Base-by-base conservation (phyloP, 768 basidiomycete genomes). In the Xerocomellus chrysenteron region DNA sequence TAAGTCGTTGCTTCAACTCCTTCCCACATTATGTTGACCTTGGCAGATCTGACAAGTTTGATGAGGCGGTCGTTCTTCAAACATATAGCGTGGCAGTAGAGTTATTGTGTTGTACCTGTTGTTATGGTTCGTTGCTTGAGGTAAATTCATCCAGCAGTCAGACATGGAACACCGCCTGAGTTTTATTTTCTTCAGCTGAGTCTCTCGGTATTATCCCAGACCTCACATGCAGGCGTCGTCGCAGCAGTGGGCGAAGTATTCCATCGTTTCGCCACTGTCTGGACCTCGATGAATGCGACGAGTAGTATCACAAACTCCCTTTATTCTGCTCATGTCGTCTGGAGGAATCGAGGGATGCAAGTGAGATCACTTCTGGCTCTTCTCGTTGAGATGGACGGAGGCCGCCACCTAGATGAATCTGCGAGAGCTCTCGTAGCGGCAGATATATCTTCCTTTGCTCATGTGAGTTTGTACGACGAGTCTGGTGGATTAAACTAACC, bases 221-320 rank as follows among this genome's bases (percentile, higher is more conserved):
- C 82, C 3, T 74, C 74, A 5, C 77, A 81, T 35, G 69, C 74
- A 0, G 82, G 86, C 21, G 72, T 84, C 8, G 75, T 91, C 28
- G 76, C 77, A 4, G 80, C 82, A 0, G 80, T 89, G 1, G 78
- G 91, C n/a, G 84, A 88, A 59, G 84, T 84, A 5, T 76, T 93
- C n/a, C 80, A 83, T 56, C 83, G 87, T 8, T 86, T 87, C 62
- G 79, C 82, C 12, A 80, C 82, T 21, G 84, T 92, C 47, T 93
- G 90, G 90, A 81, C 82, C 13, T 89, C 87, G 57, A 89, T 92
- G 85, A 79, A 88, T 63, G 79, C 73, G 12, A 80, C 81, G 57
- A 73, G 75, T 19, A 71, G 65, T 0, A 84, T 92, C 50, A 77
- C 85, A 3, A 71, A 74, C 8, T 80, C 86, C 0, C 78, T 93